Percentiles rank a stretch among this genome's conserved stretches.
phyloP scores from a whole-genome alignment of 768 basidiomycete genomes.

The Mycena rosella region DNA sequence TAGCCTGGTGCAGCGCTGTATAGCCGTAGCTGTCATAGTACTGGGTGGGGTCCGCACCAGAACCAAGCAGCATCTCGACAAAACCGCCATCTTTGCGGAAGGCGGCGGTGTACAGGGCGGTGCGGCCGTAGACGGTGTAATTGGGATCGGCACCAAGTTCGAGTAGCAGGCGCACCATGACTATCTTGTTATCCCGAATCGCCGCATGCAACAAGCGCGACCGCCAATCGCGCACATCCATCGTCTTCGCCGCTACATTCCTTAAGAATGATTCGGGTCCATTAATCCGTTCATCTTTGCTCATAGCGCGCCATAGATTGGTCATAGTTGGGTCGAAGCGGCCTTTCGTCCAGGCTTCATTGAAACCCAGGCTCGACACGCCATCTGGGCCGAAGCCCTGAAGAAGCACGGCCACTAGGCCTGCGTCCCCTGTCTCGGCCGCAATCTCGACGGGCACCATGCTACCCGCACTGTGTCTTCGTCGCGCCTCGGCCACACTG shows the following conservation, averaged over 20 bases:
- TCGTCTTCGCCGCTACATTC: neutral
- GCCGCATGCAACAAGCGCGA: slow-evolving; percentile 28
- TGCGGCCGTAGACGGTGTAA: slow-evolving; percentile 10
- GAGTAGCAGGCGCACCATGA: slow-evolving; percentile 27
- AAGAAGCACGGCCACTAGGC: neutral
- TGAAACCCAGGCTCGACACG: neutral
- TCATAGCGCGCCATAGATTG: neutral
- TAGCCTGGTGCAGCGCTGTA: slow-evolving; percentile 25
- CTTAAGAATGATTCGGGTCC: too few relatives aligned
- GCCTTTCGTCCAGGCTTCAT: neutral
- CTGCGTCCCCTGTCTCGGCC: neutral
- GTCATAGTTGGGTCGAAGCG: neutral
- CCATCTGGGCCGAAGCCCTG: neutral
- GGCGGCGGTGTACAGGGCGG: slow-evolving; percentile 24
- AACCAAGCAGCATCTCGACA: slow-evolving; percentile 13
- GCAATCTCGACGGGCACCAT: neutral
- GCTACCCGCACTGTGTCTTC: neutral
- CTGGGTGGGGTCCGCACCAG: slow-evolving; percentile 20
- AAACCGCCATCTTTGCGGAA: slow-evolving; percentile 14
- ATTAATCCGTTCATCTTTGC: neutral
- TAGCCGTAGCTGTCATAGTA: slow-evolving; percentile 12
- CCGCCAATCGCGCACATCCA: slow-evolving; percentile 15
- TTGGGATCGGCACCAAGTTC: slow-evolving; percentile 32
- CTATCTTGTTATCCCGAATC: slow-evolving; percentile 26
- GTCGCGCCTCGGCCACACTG: neutral